Percentiles rank a stretch among this genome's conserved stretches.
These are phyloP conservation scores for Aureobasidium melanogenum DNA, from an alignment of 2,329 filamentous ascomycete species.

Conservation along the genomic window DNA sequence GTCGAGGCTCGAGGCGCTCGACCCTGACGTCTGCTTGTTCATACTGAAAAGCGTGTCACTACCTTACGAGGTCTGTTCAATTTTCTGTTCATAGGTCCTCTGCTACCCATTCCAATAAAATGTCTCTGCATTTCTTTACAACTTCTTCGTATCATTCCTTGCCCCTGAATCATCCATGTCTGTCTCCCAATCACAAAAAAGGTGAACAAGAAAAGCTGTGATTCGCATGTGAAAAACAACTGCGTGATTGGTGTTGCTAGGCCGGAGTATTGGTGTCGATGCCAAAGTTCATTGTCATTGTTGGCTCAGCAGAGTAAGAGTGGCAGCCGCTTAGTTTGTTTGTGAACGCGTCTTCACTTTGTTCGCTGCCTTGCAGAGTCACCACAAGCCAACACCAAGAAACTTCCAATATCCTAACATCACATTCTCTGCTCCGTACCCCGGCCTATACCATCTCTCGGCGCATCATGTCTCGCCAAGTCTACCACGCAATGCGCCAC, in stretches of 20 bases:
- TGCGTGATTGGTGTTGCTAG: neutral
- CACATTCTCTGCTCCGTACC: neutral
- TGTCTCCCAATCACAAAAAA: neutral
- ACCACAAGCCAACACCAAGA: neutral
- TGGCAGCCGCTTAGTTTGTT: neutral
- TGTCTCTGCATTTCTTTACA: neutral
- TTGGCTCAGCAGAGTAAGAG: neutral
- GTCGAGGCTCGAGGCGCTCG: neutral
- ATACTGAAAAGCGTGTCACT: neutral
- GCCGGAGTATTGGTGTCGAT: neutral
- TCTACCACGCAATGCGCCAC: neutral
- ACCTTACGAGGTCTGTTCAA: neutral
- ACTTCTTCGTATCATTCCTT: neutral
- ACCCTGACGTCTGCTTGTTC: neutral
- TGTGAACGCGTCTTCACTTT: neutral
- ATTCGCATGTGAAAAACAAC: neutral
- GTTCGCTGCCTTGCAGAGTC: neutral
- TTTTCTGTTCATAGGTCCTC: neutral
- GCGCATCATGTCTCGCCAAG: neutral
- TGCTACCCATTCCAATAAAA: neutral
- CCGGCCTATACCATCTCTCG: neutral
- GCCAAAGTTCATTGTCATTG: no score
- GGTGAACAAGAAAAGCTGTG: neutral
- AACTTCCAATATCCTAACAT: neutral
- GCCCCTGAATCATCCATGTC: neutral